Percentiles rank a stretch among this genome's conserved stretches.
Evolutionary conservation across 106 monocot species (phyloP).

Genomic region (Vanilla planifolia): DNA sequence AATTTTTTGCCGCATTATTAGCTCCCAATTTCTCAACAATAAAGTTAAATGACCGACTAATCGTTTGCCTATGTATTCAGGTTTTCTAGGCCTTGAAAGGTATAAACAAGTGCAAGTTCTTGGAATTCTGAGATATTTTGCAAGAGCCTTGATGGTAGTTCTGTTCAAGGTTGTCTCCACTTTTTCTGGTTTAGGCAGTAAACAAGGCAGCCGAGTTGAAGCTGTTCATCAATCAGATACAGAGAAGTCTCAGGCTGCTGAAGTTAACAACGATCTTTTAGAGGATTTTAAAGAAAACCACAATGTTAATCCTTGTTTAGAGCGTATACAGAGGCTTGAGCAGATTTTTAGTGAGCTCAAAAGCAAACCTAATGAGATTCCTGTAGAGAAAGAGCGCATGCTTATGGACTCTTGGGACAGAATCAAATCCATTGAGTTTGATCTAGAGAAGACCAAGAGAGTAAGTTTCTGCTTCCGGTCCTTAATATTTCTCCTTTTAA

Average conservation of each 20-base stretch:
- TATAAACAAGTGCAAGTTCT: not conserved
- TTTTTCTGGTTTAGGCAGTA: conserved; percentile 21
- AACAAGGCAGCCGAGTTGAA: conserved; percentile 15
- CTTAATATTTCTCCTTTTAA: no score
- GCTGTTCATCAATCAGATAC: conserved; percentile 19
- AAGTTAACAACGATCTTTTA: no score
- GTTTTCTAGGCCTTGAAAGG: conserved; percentile 10
- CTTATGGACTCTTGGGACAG: conserved; percentile 88
- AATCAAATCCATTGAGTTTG: conserved; percentile 79
- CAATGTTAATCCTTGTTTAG: conserved; percentile 55
- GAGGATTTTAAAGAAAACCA: conserved; percentile 33
- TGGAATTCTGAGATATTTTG: conserved; percentile 21
- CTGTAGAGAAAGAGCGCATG: conserved; percentile 67
- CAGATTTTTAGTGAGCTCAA: conserved; percentile 42
- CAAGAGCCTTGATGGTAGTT: conserved; percentile 31
- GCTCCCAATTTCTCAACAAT: not conserved
- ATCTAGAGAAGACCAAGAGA: conserved; percentile 87
- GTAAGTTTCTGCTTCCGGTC: conserved; percentile 27
- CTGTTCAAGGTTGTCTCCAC: conserved; percentile 46
- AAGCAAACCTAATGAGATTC: conserved; percentile 54
- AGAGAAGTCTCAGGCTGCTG: not conserved
- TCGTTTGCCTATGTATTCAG: conserved; percentile 20
- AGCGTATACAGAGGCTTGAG: conserved; percentile 80
- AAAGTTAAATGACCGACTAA: not conserved
- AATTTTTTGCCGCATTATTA: no score